Evolutionary conservation across 257 asterid species (phyloP), one percentile per base, ranked within the genome.

Genomic region (Fraxinus excelsior): DNA sequence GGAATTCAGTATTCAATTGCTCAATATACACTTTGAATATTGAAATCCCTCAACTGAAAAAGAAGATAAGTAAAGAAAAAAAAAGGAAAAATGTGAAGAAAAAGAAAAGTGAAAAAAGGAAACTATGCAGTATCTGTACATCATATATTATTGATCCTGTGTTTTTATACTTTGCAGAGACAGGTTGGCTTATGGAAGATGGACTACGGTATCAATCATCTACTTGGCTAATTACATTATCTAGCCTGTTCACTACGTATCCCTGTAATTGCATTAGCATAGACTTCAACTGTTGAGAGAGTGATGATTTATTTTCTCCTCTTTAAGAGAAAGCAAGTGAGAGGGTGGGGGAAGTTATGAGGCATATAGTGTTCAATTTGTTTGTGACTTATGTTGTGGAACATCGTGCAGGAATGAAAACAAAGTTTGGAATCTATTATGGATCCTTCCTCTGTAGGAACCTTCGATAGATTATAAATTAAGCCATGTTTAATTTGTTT

Each of bases 131-230:
- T 75, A 71, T 78, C 37, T 83, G 29, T 62, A 32, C 73, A 46
- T 60, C 79, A 16, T 73, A 16, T 44, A 60, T 80, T 23, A 84
- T 75, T 85, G 78, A 78, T 76, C 28, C 53, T 49, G 66, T 83
- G 77, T 68, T 84, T 72, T 75, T 72, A 29, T 80, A 65, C 72
- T 81, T 85, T 83, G 85, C 96, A 92, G 99, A 88, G 88, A 68
- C 96, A 86, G 80, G 79, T 83, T 70, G 91, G 91, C 76, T 84
- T 82, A 56, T 87, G 94, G 96, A 90, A 85, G 91, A 74, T 82
- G 78, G 95, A 80, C 76, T 51, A 84, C 75, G 97, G 99, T 90
- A 31, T 62, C 77, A 72, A 65, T 80, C 77, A 74, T 76, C 34
- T 79, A 76, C 74, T 75, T 75, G 28, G 70, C 49, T 19, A 4